Evolutionary conservation across 768 basidiomycete genomes (phyloP), one percentile per base, ranked within the genome.

Genomic region (Pseudohyphozyma bogoriensis): DNA sequence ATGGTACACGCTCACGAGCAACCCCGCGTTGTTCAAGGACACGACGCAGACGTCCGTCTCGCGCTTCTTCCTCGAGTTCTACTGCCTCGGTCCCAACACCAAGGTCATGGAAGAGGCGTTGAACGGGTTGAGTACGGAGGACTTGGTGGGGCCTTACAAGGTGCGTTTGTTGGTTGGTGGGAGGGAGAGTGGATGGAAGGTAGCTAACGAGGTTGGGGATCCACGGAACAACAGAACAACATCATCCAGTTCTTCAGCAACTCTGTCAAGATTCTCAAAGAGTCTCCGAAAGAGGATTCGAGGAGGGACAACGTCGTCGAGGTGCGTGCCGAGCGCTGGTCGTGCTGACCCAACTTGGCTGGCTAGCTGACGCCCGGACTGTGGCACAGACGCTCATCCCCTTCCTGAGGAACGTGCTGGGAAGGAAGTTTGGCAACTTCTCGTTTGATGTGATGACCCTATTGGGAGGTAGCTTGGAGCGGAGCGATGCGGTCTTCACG

Each of bases 241-340:
- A 20, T 66, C 33, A 56, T 60, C 4, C 51, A 52, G 24, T 52
- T 69, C 7, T 68, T 69, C 44, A 47, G 36, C 10, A 60, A 57
- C 24, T 64, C 64, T 3, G 60, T 69, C 55, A 37, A 46, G 33
- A n/a, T 55, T 15, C 42, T 68, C 50, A 61, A 57, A 40, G 51
- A 59, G n/a, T n/a, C 62, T 6, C 39, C 53, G 0, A 13, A 33
- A 11, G 54, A 46, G 18, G 65, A 69, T 11, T 31, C 47, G 6
- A 26, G 63, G 46, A 58, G 67, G 6, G 32, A 26, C 10, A 58
- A 67, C 50, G 63, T 61, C 7, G 47, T 69, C 40, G 55, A 69
- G 44, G 68, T 67, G 15, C 28, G 66, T 18, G 18, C 3, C 18
- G 0, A 11, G 32, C 24, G 20, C 18, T 5, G 22, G 2, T n/a